Evolutionary conservation across 2,329 filamentous ascomycete species (phyloP), one percentile per base, ranked within the genome.

Genomic region (Bertia moriformis): DNA sequence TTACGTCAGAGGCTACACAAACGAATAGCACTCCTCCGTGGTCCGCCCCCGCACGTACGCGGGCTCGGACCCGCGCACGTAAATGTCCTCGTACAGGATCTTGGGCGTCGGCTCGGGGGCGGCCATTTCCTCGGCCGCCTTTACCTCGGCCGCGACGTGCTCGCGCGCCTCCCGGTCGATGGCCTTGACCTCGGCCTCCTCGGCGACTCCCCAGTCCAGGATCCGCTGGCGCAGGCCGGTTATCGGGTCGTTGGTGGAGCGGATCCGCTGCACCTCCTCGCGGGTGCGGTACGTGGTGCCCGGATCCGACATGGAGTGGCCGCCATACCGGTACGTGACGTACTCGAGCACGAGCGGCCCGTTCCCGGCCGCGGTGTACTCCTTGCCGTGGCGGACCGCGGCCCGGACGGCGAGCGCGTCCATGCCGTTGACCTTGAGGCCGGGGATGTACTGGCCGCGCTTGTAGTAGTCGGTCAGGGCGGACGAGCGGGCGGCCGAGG

Each of bases 401-500:
- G 89, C 87, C 75, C 93, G 94, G 62, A 95, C 91, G 47, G 91
- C 89, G 46, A 98, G 83, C 52, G 94, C 87, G 60, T 98, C 91
- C 91, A 98, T 98, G 57, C 86, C 91, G 68, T 98, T 98, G 63
- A 98, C 86, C 77, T 96, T 98, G 53, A 98, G 78, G 68, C 91
- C 91, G 42, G 91, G 89, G 51, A 98, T 98, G 73, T 96, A 98
- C 69, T 98, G 91, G 49, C 91, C 91, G 66, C 91, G 89, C 81
- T 96, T 96, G 78, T 98, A 96, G 80, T 98, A 98, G 65, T 98
- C 91, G 62, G 91, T 96, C 59, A 95, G 68, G 53, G 91, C 91
- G 43, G 91, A 89, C 44, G 91, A 87, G 55, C 91, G 87, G 65
- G 82, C 81, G 50, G 91, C 89, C 44, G 91, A 83, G 46, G 91